These are phyloP conservation scores for Apiospora koreana DNA, from an alignment of 2,329 filamentous ascomycete genomes.

Conservation along the genomic window DNA sequence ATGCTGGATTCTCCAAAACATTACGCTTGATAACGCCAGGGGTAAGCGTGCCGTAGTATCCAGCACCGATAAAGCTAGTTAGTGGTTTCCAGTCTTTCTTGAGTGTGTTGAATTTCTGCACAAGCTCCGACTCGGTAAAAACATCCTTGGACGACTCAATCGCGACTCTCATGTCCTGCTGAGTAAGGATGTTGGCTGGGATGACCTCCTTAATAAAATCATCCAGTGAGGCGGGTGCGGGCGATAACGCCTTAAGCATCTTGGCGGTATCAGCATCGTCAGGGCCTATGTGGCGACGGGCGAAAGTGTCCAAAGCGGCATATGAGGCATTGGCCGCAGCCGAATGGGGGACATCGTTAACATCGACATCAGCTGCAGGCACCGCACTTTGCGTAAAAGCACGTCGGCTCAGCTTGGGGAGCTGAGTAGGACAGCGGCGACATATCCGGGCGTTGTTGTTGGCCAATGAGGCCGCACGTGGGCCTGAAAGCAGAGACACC, in stretches of 20 bases:
- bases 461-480: slow-evolving; percentile 11
- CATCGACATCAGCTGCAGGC: slow-evolving; percentile 15
- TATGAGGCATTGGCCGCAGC: slow-evolving; percentile 17
- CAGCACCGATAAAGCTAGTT: slow-evolving; percentile 77
- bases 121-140: slow-evolving; percentile 61
- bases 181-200: slow-evolving; percentile 74
- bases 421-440: slow-evolving; percentile 17
- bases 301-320: slow-evolving; percentile 62
- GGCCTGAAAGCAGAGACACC: slow-evolving; percentile 19
- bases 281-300: slow-evolving; percentile 85
- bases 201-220: slow-evolving; percentile 85
- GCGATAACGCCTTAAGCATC: slow-evolving; percentile 81
- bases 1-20: slow-evolving; percentile 87
- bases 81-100: slow-evolving; percentile 33
- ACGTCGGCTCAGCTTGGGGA: slow-evolving; percentile 11
- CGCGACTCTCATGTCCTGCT: slow-evolving; percentile 58
- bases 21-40: slow-evolving; percentile 93
- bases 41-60: slow-evolving; percentile 85
- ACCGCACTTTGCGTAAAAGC: slow-evolving; percentile 8
- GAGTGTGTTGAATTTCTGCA: slow-evolving; percentile 41
- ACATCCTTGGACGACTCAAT: slow-evolving; percentile 40
- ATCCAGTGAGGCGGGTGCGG: slow-evolving; percentile 72
- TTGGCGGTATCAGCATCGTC: slow-evolving; percentile 66
- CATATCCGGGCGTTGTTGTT: slow-evolving; percentile 22
- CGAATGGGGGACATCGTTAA: slow-evolving; percentile 24